phyloP scores from a whole-genome alignment of 1,139 yeast species.

The Sugiyamaella sp. region DNA sequence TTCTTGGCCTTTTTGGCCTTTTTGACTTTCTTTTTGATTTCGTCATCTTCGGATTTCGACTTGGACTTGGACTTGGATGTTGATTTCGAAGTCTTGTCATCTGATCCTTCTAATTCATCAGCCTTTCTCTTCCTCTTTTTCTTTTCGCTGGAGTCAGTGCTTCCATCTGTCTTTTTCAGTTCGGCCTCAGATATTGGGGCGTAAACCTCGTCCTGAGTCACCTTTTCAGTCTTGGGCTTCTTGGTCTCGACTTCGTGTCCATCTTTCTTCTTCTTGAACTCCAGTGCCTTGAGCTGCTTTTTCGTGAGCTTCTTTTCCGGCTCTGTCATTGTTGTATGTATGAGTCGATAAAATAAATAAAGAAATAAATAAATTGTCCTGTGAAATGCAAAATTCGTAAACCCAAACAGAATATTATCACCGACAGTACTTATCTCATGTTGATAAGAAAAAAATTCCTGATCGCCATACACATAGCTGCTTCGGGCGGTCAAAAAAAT shows the following conservation, averaged over 20 bases:
- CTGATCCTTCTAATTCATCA: constrained; percentile 31
- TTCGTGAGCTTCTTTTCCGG: constrained; percentile 56
- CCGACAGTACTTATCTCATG: background rate
- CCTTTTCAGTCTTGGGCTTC: constrained; percentile 28
- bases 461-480: background rate
- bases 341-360: background rate
- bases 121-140: constrained; percentile 24
- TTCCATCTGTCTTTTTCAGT: constrained; percentile 22
- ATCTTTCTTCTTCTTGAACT: constrained; percentile 52
- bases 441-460: constrained; percentile 1
- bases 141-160: constrained; percentile 13
- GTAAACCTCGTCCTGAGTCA: constrained; percentile 19
- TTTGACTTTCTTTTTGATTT: constrained; percentile 23
- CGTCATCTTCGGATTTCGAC: constrained; percentile 56
- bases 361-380: background rate
- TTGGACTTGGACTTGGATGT: constrained; percentile 71
- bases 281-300: constrained; percentile 77
- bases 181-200: constrained; percentile 22
- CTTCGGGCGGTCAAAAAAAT: constrained; percentile 22
- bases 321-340: constrained; percentile 8
- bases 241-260: constrained; percentile 34
- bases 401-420: background rate
- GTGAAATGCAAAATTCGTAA: background rate
- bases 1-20: constrained; percentile 22
- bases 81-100: constrained; percentile 46